Base-by-base conservation (phyloP, 2,329 filamentous ascomycete species). In the Paraconiothyrium brasiliense region DNA sequence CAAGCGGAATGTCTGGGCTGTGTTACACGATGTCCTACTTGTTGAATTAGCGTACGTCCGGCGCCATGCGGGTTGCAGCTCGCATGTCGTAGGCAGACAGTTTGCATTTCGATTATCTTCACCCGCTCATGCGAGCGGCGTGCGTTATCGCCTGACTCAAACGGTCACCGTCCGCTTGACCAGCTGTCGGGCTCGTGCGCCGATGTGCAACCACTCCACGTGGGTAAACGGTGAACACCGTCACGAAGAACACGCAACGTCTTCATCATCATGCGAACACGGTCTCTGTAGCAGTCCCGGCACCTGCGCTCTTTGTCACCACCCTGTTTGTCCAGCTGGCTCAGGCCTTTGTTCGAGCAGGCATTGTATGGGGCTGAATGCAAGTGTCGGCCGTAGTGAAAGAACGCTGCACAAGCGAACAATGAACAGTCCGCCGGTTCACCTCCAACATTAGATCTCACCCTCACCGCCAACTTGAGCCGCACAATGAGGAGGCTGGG, bases 131-230 rank as follows among this genome's bases (percentile, higher is more conserved):
- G 49, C 49, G 49, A 52, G 41, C 9, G 22, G 37, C 24, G 35
- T 46, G 39, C 37, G 52, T 35, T 55, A 39, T 22, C 52, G 39
- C 39, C 39, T 55, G 52, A 41, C 30, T 35, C 52, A 55, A 55
- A 55, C 39, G 30, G 14, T 46, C 24, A 35, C 39, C 27, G 39
- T 34, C 52, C 52, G n/a, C 52, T 55, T 34, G 52, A 55, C 52
- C 39, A 32, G 39, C 39, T 55, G 27, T 55, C 39, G 39, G 39
- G 37, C 52, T 14, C 39, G 52, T 55, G 52, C 52, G 20, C n/a
- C 39, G 3, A 24, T 46, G 52, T 55, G 39, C 34, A 39, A 55
- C 52, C 39, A 46, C 27, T 55, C 52, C 52, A 55, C 39, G 52
- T 55, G 43, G 43, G 52, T 46, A 27, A 16, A 34, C 52, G 43